A percentile compares a stretch with the other conserved stretches of the same genome.
phyloP scores from a whole-genome alignment of 306 rosid genomes.

The Vicia sativa region DNA sequence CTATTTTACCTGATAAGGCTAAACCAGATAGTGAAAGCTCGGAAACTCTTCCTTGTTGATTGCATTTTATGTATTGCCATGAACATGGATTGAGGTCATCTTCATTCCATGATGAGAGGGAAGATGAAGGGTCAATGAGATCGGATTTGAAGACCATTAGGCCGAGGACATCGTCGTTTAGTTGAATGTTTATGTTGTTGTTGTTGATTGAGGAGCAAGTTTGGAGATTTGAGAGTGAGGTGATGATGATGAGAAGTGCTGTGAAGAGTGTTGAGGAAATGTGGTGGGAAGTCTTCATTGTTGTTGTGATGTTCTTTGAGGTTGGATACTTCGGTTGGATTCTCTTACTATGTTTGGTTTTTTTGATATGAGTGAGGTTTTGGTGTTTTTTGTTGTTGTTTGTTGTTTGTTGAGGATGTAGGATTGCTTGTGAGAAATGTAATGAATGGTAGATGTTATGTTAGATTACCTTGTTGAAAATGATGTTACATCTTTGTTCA shows the following conservation, averaged over 20 bases:
- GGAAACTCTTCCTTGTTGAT: conserved; percentile 56
- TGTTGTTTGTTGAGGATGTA: conserved; percentile 20
- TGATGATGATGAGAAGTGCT: conserved; percentile 37
- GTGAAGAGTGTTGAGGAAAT: conserved; percentile 9
- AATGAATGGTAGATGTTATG: conserved; percentile 33
- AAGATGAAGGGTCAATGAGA: conserved; percentile 68
- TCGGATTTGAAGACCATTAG: conserved; percentile 84
- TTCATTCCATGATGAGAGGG: conserved; percentile 84
- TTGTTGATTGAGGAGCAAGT: conserved; percentile 40
- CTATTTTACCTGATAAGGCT: conserved; percentile 64
- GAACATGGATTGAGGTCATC: conserved; percentile 76
- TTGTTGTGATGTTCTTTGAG: neutral
- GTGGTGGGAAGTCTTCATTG: conserved; percentile 39
- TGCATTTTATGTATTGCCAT: conserved; percentile 70
- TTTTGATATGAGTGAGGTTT: conserved; percentile 20
- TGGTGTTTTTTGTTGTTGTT: neutral
- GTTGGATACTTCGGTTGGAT: neutral
- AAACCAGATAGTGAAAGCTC: conserved; percentile 62
- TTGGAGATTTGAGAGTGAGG: conserved; percentile 33
- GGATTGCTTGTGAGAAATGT: conserved; percentile 33
- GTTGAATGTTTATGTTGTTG: conserved; percentile 37
- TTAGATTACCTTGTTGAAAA: conserved; percentile 36
- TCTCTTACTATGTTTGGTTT: conserved; percentile 8
- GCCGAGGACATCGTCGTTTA: conserved; percentile 88
- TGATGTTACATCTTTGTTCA: conserved; percentile 40